Percentiles rank a stretch among this genome's conserved stretches.
Evolutionary conservation across 495 filamentous ascomycete genomes (phyloP).

Genomic region (Usnea hakonensis): DNA sequence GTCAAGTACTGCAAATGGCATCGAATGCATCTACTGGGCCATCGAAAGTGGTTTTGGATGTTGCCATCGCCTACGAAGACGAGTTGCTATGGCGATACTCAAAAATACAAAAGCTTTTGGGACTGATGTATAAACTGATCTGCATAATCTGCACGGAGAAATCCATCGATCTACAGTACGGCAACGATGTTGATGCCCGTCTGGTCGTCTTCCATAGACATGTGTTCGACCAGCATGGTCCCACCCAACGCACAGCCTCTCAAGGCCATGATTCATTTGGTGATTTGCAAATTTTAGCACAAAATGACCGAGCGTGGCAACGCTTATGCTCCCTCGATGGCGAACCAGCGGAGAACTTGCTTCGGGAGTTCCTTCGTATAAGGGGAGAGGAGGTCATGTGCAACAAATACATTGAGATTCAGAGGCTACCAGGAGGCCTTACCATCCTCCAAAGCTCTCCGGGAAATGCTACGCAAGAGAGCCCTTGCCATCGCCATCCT

Average conservation of each 20-base stretch:
- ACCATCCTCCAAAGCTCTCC: slow-evolving; percentile 26
- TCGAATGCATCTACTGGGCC: slow-evolving; percentile 27
- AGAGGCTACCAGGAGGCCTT: slow-evolving; percentile 42
- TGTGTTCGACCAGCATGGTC: slow-evolving; percentile 25
- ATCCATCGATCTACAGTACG: slow-evolving; percentile 53
- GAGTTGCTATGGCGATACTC: slow-evolving; percentile 20
- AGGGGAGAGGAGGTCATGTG: slow-evolving; percentile 31
- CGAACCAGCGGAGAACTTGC: slow-evolving; percentile 44
- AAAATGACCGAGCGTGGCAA: slow-evolving; percentile 48
- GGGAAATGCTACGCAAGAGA: slow-evolving; percentile 18
- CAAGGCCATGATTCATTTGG: slow-evolving; percentile 48
- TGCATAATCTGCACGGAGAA: slow-evolving; percentile 56
- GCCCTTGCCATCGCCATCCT: slow-evolving; percentile 32
- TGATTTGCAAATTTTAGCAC: slow-evolving; percentile 56
- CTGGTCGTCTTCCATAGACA: slow-evolving; percentile 63
- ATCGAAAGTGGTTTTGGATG: slow-evolving; percentile 33
- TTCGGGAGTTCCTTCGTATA: slow-evolving; percentile 26
- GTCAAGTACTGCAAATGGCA: slow-evolving; percentile 30
- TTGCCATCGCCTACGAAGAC: slow-evolving; percentile 32
- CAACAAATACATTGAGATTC: slow-evolving; percentile 9
- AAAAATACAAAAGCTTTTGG: slow-evolving; percentile 61
- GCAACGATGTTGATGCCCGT: slow-evolving; percentile 68
- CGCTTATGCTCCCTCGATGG: slow-evolving; percentile 58
- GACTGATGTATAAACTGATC: slow-evolving; percentile 70
- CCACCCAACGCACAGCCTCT: slow-evolving; percentile 26